Evolutionary conservation across 345 rosid species (phyloP), one percentile per base, ranked within the genome.

Genomic region (Sisymbrium irio): DNA sequence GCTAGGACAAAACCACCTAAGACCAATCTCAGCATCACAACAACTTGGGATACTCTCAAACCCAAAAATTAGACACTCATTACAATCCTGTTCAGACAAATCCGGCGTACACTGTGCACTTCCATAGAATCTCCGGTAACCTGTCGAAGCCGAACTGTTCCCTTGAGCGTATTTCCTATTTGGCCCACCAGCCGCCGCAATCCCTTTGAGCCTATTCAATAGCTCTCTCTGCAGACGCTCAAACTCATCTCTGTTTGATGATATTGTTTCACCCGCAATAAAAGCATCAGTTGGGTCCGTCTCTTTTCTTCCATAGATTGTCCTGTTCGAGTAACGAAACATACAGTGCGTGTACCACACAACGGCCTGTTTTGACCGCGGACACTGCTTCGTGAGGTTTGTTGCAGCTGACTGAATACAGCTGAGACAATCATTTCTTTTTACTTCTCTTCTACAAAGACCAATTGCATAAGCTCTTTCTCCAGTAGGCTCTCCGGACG

Each of bases 31-130:
- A 36, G 33, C 56, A 17, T 14, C 7, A 62, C 85, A 83, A 59
- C 82, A 81, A 0, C 5, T 1, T 2, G 59, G 55, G 18, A 86
- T 74, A 28, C 37, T 9, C 40, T 12, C 53, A 18, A 64, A 55
- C 4, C 74, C 50, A 5, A 6, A 9, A 9, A 9, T 32, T 15
- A 85, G 55, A 60, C 88, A 86, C 19, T 65, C 30, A 4, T 49
- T 57, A 58, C 90, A 84, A 9, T 79, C 67, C 4, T 17, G 14
- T 27, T 64, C 68, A 0, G 85, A 77, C 56, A 84, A 57, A 62
- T 86, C 84, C 2, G 88, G 85, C 9, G 80, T 79, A 46, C 93
- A 85, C 7, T 86, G 90, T 3, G 44, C 71, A 27, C 73, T 79
- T 18, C 70, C 93, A 0, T 51, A 84, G 41, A 84, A 62, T 1